phyloP scores from a whole-genome alignment of 768 basidiomycete species.

The Suillus clintonianus region DNA sequence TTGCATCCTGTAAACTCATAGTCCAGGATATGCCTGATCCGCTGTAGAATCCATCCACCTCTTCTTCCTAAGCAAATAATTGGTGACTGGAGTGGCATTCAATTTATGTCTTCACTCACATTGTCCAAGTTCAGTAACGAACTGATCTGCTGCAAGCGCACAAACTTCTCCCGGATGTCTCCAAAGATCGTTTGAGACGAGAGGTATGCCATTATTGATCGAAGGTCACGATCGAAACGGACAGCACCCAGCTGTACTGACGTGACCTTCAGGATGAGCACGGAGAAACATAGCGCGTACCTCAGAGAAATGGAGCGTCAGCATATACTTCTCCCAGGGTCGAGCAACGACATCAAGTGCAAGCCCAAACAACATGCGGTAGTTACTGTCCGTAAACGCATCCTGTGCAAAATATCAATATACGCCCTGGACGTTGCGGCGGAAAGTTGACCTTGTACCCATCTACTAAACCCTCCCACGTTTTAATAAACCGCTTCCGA shows the following conservation, averaged over 20 bases:
- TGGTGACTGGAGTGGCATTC: neutral
- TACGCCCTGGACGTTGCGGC: neutral
- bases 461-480: conserved; percentile 85
- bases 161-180: conserved; percentile 89
- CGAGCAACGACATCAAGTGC: conserved; percentile 86
- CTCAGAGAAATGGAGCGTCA: conserved; percentile 85
- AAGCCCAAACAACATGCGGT: conserved; percentile 81
- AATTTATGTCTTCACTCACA: conserved; percentile 36
- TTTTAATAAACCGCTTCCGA: conserved; percentile 85
- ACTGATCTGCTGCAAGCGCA: conserved; percentile 89
- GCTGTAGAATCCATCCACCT: conserved; percentile 92
- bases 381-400: conserved; percentile 85
- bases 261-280: neutral
- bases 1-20: conserved; percentile 75
- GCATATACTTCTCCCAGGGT: conserved; percentile 91
- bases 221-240: conserved; percentile 90
- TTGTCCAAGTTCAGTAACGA: conserved; percentile 87
- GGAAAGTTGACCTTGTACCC: conserved; percentile 73
- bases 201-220: conserved; percentile 80
- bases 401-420: conserved; percentile 51
- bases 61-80: conserved; percentile 69
- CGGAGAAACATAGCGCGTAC: conserved; percentile 38
- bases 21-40: conserved; percentile 92
- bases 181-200: conserved; percentile 89
- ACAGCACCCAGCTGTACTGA: conserved; percentile 83